Base-by-base conservation (phyloP, 495 filamentous ascomycete genomes). In the Baudoinia panamericana region DNA sequence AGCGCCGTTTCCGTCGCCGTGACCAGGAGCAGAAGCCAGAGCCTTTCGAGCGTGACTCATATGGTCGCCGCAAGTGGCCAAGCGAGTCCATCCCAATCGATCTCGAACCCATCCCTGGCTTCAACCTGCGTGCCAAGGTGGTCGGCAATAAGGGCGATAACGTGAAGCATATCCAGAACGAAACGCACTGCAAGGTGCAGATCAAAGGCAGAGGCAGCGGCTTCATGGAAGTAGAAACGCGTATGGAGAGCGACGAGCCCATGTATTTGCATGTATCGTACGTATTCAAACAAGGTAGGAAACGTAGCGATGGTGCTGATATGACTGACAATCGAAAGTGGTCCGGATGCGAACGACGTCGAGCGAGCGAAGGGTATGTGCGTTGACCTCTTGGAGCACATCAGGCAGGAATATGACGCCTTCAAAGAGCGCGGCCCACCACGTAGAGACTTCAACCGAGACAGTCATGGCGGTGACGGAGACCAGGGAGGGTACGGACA, bases 171-270 rank as follows among this genome's bases (percentile, higher is more conserved):
- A 95, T 97, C 52, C 88, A 96, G 58, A 76, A 84, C 55, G 84
- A 92, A 59, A 95, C 90, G 22, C 69, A 80, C 31, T 95, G 90
- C 57, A 82, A 85, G 51, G 90, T 97, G 12, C 90, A 96, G 56
- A 95, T 97, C 63, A 97, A 96, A 53, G 90, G 90, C 25, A 82
- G 84, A 39, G 85, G 85, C n/a, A 96, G 90, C 26, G 88, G 87
- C 12, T 97, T 92, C 55, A 76, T 87, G 52, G 90, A 97, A 55
- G 74, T 75, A 12, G 75, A 74, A 21, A 87, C 87, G 16, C 75
- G 76, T 35, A 70, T 66, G 13, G 90, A 97, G 62, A 93, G 84
- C 46, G 88, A 97, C 31, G 90, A 97, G 51, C 69, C 80, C 1
- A 94, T 97, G 81, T 96, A 81, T 55, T 67, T 97, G 29, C 87